Evolutionary conservation across 2,329 filamentous ascomycete genomes (phyloP).

Genomic region (Ceratocystis ficicola): DNA sequence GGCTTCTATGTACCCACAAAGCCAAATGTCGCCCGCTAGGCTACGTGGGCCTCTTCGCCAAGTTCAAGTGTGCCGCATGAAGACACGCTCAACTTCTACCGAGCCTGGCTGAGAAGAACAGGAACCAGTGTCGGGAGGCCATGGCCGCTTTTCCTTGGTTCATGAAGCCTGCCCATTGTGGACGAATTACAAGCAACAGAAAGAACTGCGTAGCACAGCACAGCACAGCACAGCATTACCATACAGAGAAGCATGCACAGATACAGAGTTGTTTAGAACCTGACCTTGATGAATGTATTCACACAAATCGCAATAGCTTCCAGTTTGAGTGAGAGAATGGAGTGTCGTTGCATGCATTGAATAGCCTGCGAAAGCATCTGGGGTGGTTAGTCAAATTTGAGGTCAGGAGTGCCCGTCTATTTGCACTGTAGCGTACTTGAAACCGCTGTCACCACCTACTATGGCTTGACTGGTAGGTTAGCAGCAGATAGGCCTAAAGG

Average conservation of each 20-base stretch:
- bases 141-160: neutral
- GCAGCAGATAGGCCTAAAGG: no score
- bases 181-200: slow-evolving; percentile 2
- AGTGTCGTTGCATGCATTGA: neutral
- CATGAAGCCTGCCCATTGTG: neutral
- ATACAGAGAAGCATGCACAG: slow-evolving; percentile 5
- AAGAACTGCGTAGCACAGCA: neutral
- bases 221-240: neutral
- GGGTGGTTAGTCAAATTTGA: no score
- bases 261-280: slow-evolving; percentile 7
- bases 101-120: slow-evolving; percentile 4
- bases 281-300: neutral
- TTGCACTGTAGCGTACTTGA: no score
- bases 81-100: neutral
- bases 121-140: neutral
- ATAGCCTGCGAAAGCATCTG: neutral
- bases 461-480: no score
- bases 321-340: neutral
- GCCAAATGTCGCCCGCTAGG: neutral
- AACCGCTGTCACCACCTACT: no score
- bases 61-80: neutral
- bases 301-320: neutral
- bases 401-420: no score
- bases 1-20: neutral
- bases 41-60: neutral